Evolutionary conservation across 2,329 filamentous ascomycete species (phyloP).

Genomic region (Pyrenophora seminiperda): DNA sequence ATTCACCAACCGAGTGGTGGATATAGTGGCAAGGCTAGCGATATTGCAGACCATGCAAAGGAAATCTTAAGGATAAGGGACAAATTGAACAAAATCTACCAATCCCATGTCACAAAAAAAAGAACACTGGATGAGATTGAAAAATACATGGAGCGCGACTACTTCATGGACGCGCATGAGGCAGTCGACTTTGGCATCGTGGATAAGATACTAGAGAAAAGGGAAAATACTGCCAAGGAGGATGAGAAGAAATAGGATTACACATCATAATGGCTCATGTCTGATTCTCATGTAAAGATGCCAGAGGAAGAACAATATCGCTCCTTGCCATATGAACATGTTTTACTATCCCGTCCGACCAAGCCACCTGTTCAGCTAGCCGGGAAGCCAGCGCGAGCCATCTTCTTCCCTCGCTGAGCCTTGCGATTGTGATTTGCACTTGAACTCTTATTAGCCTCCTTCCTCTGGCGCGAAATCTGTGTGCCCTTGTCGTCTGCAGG

Average conservation of each 20-base stretch:
- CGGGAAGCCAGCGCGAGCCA: conserved; percentile 61
- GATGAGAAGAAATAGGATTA: conserved; percentile 25
- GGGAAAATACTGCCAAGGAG: conserved; percentile 55
- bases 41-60: conserved; percentile 96
- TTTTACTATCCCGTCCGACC: no score
- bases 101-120: conserved; percentile 78
- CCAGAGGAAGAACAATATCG: no score
- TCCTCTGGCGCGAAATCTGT: conserved; percentile 71
- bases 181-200: conserved; percentile 89
- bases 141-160: conserved; percentile 95
- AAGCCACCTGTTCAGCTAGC: conserved; percentile 25
- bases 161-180: conserved; percentile 88
- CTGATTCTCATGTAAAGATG: no score
- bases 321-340: no score
- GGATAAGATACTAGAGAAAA: conserved; percentile 79
- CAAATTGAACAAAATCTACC: conserved; percentile 89
- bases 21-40: conserved; percentile 69
- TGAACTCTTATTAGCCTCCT: conserved; percentile 81
- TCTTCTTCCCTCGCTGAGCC: conserved; percentile 68
- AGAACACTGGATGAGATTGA: conserved; percentile 83
- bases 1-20: conserved; percentile 91
- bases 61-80: conserved; percentile 88
- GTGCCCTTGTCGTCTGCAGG: conserved; percentile 72
- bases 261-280: no score
- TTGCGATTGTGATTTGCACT: conserved; percentile 86